A percentile compares a stretch with the other conserved stretches of the same genome.
Evolutionary conservation across 2,329 filamentous ascomycete genomes (phyloP).

Genomic region (Plectosphaerella plurivora): DNA sequence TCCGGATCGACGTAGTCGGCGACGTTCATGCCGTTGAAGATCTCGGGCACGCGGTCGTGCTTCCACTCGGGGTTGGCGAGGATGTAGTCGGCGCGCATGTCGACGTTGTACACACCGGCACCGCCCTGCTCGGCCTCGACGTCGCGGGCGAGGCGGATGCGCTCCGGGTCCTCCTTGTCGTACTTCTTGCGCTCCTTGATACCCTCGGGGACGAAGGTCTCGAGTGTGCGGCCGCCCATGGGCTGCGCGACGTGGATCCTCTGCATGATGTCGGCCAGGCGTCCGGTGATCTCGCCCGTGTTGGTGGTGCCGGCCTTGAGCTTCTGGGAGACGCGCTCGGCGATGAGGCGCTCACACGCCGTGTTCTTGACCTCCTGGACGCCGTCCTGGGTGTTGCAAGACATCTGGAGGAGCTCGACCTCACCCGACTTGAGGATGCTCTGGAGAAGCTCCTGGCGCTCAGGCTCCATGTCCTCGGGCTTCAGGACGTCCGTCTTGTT

Average conservation of each 20-base stretch:
- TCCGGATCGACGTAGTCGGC: conserved; percentile 97
- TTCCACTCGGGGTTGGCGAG: conserved; percentile 92
- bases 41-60: conserved; percentile 90
- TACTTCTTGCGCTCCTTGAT: conserved; percentile 81
- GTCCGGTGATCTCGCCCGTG: conserved; percentile 70
- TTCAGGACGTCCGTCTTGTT: conserved; percentile 96
- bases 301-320: conserved; percentile 83
- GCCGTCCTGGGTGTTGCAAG: conserved; percentile 91
- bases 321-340: conserved; percentile 91
- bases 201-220: conserved; percentile 85
- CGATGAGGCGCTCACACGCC: conserved; percentile 87
- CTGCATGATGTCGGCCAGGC: conserved; percentile 84
- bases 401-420: conserved; percentile 88
- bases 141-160: conserved; percentile 76
- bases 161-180: conserved; percentile 83
- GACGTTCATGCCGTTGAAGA: conserved; percentile 94
- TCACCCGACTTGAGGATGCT: conserved; percentile 79
- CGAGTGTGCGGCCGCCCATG: conserved; percentile 70
- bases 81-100: conserved; percentile 83
- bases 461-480: conserved; percentile 80
- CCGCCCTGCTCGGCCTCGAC: conserved; percentile 89
- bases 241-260: conserved; percentile 97
- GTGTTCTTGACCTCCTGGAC: conserved; percentile 94
- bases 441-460: conserved; percentile 73
- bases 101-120: conserved; percentile 92